phyloP scores from a whole-genome alignment of 2,329 filamentous ascomycete genomes.

The Pseudohalonectria lignicola region DNA sequence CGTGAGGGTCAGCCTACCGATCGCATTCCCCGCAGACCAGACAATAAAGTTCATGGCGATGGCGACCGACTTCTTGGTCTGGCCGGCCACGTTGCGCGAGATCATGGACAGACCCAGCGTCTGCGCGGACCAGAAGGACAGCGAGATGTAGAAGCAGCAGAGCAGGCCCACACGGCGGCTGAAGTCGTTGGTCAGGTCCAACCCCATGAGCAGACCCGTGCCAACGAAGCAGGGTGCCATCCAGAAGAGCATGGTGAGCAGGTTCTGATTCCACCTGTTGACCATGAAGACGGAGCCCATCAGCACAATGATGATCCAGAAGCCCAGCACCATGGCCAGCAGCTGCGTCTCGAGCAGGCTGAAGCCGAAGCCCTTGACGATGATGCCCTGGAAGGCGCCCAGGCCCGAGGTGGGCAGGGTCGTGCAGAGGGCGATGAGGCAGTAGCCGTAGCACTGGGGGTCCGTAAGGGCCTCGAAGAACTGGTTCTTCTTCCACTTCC shows the following conservation, averaged over 20 bases:
- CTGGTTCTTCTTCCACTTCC: constrained; percentile 32
- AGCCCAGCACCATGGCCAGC: constrained; percentile 63
- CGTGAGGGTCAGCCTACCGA: constrained; percentile 32
- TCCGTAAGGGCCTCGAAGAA: constrained; percentile 44
- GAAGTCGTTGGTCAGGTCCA: constrained; percentile 41
- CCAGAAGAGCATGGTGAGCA: constrained; percentile 54
- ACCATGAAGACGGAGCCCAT: constrained; percentile 56
- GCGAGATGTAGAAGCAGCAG: constrained; percentile 62
- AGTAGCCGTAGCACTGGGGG: constrained; percentile 56
- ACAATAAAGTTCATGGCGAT: constrained; percentile 61
- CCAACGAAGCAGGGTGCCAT: constrained; percentile 61
- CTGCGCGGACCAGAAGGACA: constrained; percentile 69
- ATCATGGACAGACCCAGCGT: constrained; percentile 57
- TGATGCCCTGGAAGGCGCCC: constrained; percentile 63
- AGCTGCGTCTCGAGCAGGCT: constrained; percentile 57
- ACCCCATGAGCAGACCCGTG: constrained; percentile 61
- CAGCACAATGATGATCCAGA: constrained; percentile 62
- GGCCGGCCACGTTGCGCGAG: constrained; percentile 58
- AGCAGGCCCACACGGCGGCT: constrained; percentile 55
- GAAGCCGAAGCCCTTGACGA: constrained; percentile 62
- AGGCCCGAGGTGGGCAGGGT: constrained; percentile 64
- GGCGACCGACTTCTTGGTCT: constrained; percentile 61
- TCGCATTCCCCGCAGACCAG: constrained; percentile 58
- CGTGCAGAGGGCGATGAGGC: constrained; percentile 56
- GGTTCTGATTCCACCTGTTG: constrained; percentile 58